Evolutionary conservation across 352 stramenopile species (phyloP).

Genomic region (Phytophthora sojae): DNA sequence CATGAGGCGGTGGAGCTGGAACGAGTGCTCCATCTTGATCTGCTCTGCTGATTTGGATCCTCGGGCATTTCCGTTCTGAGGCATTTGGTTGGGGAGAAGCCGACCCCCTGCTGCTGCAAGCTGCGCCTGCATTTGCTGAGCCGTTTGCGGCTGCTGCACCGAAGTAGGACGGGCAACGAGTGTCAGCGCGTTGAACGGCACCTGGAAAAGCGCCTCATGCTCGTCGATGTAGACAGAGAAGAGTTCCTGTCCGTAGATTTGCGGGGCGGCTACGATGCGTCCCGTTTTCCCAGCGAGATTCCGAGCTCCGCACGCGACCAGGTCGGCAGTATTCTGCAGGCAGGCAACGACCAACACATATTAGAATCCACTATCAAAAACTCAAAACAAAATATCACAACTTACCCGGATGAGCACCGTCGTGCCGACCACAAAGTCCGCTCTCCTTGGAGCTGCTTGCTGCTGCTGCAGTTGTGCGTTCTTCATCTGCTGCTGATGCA

Average conservation of each 20-base stretch:
- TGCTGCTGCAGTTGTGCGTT: slow-evolving; percentile 34
- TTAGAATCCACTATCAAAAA: not conserved
- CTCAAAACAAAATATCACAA: slow-evolving; percentile 5
- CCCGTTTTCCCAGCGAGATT: slow-evolving; percentile 81
- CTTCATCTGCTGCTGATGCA: slow-evolving; percentile 51
- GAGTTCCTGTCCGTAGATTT: slow-evolving; percentile 82
- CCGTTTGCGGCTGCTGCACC: slow-evolving; percentile 45
- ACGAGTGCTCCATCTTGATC: slow-evolving; percentile 38
- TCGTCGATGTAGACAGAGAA: slow-evolving; percentile 88
- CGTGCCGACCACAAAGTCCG: slow-evolving; percentile 72
- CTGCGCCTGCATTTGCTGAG: slow-evolving; percentile 45
- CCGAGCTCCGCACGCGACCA: slow-evolving; percentile 76
- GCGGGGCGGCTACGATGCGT: slow-evolving; percentile 74
- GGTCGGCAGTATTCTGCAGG: slow-evolving; percentile 68
- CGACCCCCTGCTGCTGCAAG: slow-evolving; percentile 30
- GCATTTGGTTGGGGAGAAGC: slow-evolving; percentile 35
- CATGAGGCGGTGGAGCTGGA: slow-evolving; percentile 85
- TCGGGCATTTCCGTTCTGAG: slow-evolving; percentile 16
- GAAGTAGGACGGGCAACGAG: slow-evolving; percentile 55
- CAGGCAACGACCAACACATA: no score
- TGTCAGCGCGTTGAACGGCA: slow-evolving; percentile 80
- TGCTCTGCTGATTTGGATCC: no score
- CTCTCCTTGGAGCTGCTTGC: slow-evolving; percentile 38
- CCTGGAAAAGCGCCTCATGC: slow-evolving; percentile 82
- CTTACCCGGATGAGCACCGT: slow-evolving; percentile 75